Percentiles rank a stretch among this genome's conserved stretches.
phyloP scores from a whole-genome alignment of 1,284 basidiomycete genomes.

The Irpex sp. region DNA sequence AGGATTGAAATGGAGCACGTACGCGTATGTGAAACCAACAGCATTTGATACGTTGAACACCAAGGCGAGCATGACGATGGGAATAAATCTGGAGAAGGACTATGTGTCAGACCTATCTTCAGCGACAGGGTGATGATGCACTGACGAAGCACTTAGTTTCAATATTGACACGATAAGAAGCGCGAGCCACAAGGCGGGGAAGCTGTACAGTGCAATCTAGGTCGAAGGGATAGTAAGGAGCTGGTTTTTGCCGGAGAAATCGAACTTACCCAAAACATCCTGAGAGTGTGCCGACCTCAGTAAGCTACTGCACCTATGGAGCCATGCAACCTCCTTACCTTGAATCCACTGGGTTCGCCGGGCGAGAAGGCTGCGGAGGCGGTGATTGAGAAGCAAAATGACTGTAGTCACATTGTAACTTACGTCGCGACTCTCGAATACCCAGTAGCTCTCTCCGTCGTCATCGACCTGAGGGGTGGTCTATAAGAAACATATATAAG shows the following conservation, averaged over 20 bases:
- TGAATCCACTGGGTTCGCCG: slow-evolving; percentile 87
- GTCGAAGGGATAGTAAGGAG: not conserved
- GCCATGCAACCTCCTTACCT: slow-evolving; percentile 49
- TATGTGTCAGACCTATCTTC: not conserved
- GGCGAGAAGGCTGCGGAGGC: slow-evolving; percentile 71
- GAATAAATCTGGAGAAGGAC: slow-evolving; percentile 60
- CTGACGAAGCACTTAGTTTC: slow-evolving; percentile 83
- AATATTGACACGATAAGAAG: slow-evolving; percentile 86
- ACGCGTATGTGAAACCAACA: slow-evolving; percentile 91
- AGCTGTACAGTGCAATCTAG: slow-evolving; percentile 86
- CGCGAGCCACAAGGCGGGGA: slow-evolving; percentile 83
- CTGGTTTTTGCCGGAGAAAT: slow-evolving; percentile 3
- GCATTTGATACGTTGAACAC: slow-evolving; percentile 92
- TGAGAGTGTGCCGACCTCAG: slow-evolving; percentile 26
- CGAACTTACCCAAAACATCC: slow-evolving; percentile 83
- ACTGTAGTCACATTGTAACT: slow-evolving; percentile 1
- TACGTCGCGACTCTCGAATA: slow-evolving; percentile 92
- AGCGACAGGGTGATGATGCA: slow-evolving; percentile 12
- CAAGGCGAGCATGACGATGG: slow-evolving; percentile 83
- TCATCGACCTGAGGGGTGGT: slow-evolving; percentile 70
- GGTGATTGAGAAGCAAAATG: slow-evolving; percentile 8
- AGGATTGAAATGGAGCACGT: slow-evolving; percentile 27
- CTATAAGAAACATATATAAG: slow-evolving; percentile 7
- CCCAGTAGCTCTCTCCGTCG: slow-evolving; percentile 94
- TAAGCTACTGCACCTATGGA: slow-evolving; percentile 10